Evolutionary conservation across 139 green algal genomes (phyloP), one percentile per base, ranked within the genome.

Genomic region (Micractinium sp.): DNA sequence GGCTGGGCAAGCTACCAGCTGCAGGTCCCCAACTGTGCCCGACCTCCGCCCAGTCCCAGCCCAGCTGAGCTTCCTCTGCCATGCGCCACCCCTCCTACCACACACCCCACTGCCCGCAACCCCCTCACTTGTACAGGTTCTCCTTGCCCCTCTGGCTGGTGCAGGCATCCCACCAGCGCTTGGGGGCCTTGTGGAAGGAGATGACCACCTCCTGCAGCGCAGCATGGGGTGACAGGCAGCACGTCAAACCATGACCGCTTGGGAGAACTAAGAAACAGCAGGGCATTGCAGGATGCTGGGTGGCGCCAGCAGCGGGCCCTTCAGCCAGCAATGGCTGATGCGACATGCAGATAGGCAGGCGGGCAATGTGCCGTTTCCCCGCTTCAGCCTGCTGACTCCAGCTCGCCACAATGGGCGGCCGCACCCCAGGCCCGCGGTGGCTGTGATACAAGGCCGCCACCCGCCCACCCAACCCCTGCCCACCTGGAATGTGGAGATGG

Each of bases 161-260:
- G 69, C 89, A 85, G 16, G 77, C 38, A 7, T 88, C 35, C 89
- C 91, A 93, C 91, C 91, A 93, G 39, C 90, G 85, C 23, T 79
- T 63, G 67, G 89, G 91, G 47, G 86, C 91, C 81, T 93, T 93
- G 91, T 93, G 90, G 86, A 93, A 93, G 76, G 33, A 88, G 4
- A 90, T 47, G 74, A 93, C 89, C 47, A 93, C 56, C 89, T 93
- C 91, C 87, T 93, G 91, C 81, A 84, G 9, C 47, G 9, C 47
- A 56, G 47, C 47, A 56, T 56, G 47, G 47, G 47, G 47, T 56
- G 47, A 56, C 47, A 56, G 33, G 74, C 33, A 53, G 22, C 13
- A 53, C n/a, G n/a, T n/a, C n/a, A n/a, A n/a, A n/a, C n/a, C n/a
- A n/a, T 16, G 47, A 9, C 5, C 47, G 47, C 47, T 9, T 56